Evolutionary conservation across 805 yeast species (phyloP).

Genomic region (Barnettozyma sp.): DNA sequence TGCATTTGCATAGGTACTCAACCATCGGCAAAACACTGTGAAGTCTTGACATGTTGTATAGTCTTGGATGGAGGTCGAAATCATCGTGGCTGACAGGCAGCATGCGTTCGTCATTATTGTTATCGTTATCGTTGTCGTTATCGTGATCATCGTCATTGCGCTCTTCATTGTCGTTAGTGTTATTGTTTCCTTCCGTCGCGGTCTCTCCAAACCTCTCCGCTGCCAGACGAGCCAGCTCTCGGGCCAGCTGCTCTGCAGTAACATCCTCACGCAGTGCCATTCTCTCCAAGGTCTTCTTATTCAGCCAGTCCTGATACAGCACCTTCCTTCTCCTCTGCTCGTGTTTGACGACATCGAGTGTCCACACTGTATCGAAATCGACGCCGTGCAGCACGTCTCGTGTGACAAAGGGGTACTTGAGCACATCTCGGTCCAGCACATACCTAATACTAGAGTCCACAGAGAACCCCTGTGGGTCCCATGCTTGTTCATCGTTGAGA

Average conservation of each 20-base stretch:
- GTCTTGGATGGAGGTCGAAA: constrained; percentile 16
- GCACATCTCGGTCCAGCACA: constrained; percentile 16
- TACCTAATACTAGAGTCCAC: constrained; percentile 10
- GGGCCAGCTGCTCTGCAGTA: constrained; percentile 13
- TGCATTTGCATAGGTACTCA: constrained; percentile 1
- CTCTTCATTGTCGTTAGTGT: background rate
- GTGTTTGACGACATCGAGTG: constrained; percentile 10
- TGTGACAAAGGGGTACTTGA: constrained; percentile 22
- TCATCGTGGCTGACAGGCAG: constrained; percentile 7
- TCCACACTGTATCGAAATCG: constrained; percentile 22
- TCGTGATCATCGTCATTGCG: background rate
- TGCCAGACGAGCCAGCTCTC: constrained; percentile 18
- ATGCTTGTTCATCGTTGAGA: constrained; percentile 9
- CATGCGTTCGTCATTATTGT: background rate
- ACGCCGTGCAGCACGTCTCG: constrained; percentile 20
- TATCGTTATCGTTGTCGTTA: background rate
- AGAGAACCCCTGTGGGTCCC: background rate
- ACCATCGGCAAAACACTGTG: background rate
- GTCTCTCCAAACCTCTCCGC: constrained; percentile 12
- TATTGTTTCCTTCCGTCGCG: background rate
- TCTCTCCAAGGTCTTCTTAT: constrained; percentile 14
- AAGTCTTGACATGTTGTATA: constrained; percentile 8
- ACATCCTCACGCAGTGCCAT: constrained; percentile 8
- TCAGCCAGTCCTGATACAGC: constrained; percentile 12
- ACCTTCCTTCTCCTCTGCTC: constrained; percentile 17